Evolutionary conservation across 441 rosid species (phyloP), one percentile per base, ranked within the genome.

Genomic region (Erodium chrysanthum): DNA sequence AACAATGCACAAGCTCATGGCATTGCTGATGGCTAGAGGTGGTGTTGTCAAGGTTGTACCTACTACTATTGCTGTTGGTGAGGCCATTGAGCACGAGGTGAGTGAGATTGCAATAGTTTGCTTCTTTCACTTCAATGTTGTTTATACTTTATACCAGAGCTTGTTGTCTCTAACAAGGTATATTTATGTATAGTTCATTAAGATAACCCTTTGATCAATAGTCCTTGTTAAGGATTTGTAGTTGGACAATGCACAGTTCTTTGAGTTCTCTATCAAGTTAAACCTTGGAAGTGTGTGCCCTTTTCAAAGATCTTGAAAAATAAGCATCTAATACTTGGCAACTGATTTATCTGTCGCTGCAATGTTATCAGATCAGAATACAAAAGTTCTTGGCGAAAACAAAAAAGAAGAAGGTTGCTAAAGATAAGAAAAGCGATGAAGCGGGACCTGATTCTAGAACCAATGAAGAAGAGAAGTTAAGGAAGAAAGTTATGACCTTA

Each of bases 1-100:
- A 68, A 86, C 94, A 2, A 94, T 94, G 98, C 96, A 91, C 74
- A 89, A 86, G 83, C 69, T 94, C 84, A 84, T 94, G 91, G 89
- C 85, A 23, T 62, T 91, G 78, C 70, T 94, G 84, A 83, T 94
- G 96, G 81, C 92, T 65, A 87, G 85, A 7, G 76, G 65, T 73
- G 95, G 96, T 31, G 77, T 73, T 72, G 82, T 86, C 76, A 83
- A 82, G 71, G 84, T 91, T 25, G 86, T 89, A 31, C 84, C 83
- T 72, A 97, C 96, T 18, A 89, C 91, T 71, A 76, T 79, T 70
- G 86, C 82, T 66, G 82, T 94, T 1, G 98, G 98, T 22, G 98
- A 94, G 74, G 98, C 97, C 64, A 75, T 94, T 74, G 98, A 94
- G 81, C 82, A 86, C 69, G 98, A 91, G 96, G 98, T 89, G 61